A percentile compares a stretch with the other conserved stretches of the same genome.
phyloP scores from a whole-genome alignment of 768 basidiomycete genomes.

The Psilocybe sp. region DNA sequence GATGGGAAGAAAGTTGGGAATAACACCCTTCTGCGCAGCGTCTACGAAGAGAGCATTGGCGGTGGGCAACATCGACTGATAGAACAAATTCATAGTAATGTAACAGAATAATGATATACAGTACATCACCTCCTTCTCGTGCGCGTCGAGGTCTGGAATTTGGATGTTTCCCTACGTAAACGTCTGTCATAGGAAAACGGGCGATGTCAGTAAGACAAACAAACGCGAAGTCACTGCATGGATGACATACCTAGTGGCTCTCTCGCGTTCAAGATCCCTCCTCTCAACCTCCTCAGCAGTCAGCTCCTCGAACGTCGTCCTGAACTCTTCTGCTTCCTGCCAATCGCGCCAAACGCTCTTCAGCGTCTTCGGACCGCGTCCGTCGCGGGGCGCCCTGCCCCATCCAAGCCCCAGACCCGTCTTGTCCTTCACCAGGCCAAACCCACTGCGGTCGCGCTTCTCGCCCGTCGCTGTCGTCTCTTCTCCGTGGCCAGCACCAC shows the following conservation, averaged over 20 bases:
- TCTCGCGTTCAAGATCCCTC: constrained; percentile 83
- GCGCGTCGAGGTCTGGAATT: constrained; percentile 39
- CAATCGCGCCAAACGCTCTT: constrained; percentile 95
- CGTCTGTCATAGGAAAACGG: constrained; percentile 21
- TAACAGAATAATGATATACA: constrained; percentile 16
- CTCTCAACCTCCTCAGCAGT: constrained; percentile 89
- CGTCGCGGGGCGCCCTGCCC: constrained; percentile 75
- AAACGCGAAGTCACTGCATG: background rate
- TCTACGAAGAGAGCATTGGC: no score
- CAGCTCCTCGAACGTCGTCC: constrained; percentile 83
- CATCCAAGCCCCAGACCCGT: constrained; percentile 77
- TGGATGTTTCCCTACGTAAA: constrained; percentile 37
- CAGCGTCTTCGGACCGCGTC: constrained; percentile 76
- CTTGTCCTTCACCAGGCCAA: constrained; percentile 71
- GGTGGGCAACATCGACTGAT: no score
- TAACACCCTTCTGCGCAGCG: no score
- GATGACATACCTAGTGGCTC: constrained; percentile 60
- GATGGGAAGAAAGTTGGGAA: no score
- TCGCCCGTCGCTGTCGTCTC: constrained; percentile 22
- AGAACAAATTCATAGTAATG: constrained; percentile 1
- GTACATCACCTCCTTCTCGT: constrained; percentile 31
- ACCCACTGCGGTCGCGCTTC: constrained; percentile 46
- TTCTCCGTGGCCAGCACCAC: constrained; percentile 7
- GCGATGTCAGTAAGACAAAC: background rate
- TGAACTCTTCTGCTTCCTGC: constrained; percentile 88